Evolutionary conservation across 2,329 filamentous ascomycete species (phyloP), one percentile per base, ranked within the genome.

Genomic region (Rutstroemia sp.): DNA sequence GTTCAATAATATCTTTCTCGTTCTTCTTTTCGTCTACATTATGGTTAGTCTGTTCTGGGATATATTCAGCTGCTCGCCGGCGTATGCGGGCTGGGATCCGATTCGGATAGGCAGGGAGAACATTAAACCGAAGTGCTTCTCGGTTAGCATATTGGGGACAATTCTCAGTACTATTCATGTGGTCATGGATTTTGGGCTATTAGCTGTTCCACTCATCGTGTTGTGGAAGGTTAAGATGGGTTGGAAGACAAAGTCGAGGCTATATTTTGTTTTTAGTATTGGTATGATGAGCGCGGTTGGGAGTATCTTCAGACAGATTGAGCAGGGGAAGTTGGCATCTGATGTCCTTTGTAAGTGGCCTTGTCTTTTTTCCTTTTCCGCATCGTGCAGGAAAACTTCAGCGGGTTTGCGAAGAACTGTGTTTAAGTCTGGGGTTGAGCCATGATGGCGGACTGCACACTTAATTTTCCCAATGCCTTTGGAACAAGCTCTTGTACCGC

Each of bases 171-270:
- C 65, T 34, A 64, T 71, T 10, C 71, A 73, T 53, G 67, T 71
- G 12, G 60, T 66, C 12, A 68, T 71, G 60, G 71, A 71, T 41
- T 67, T 71, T 56, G 61, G 61, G 8, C 59, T 73, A 1, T 61
- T 73, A n/a, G 44, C 62, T 2, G 67, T 69, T 0, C 71, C 71
- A 2, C 57, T 72, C 6, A 65, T 71, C n/a, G 67, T 73, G 1
- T 57, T 73, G 5, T 72, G 67, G 68, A 67, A 66, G 37, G 65
- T 72, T 2, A 59, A 61, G 12, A 71, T 73, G 63, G 59, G 64
- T 1, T 61, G 53, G 25, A 52, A 51, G 6, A 71, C 66, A 34
- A 72, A 71, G 50, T 38, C 62, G 12, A 63, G 70, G 6, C 60
- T 73, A 2, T 69, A 66, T 48, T 34, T 67, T 19, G 64, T 72